Percentiles rank a stretch among this genome's conserved stretches.
Evolutionary conservation across 164 flowering plant species (phyloP).

Genomic region (Berberis thunbergii): DNA sequence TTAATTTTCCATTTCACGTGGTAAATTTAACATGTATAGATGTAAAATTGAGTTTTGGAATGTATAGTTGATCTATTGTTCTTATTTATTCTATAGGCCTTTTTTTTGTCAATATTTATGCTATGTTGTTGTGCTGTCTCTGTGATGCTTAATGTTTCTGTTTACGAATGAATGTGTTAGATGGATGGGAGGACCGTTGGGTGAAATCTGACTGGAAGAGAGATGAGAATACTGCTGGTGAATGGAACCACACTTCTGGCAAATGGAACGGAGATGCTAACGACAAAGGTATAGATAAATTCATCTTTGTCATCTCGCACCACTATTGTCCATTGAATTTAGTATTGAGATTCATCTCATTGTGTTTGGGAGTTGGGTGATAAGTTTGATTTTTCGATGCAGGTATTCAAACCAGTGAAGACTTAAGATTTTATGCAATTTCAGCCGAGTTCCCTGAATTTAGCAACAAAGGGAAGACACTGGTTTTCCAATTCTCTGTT

Average conservation of each 20-base stretch:
- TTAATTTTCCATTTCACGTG: too few relatives aligned
- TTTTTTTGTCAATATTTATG: too few relatives aligned
- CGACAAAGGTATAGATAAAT: constrained; percentile 33
- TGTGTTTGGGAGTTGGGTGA: background rate
- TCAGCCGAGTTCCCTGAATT: constrained; percentile 88
- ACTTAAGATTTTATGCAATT: constrained; percentile 82
- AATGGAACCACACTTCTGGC: constrained; percentile 62
- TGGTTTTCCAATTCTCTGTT: constrained; percentile 88
- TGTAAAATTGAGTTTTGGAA: too few relatives aligned
- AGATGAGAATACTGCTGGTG: constrained; percentile 83
- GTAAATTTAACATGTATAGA: too few relatives aligned
- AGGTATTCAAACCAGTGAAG: constrained; percentile 96
- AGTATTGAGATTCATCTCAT: too few relatives aligned
- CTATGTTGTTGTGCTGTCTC: background rate
- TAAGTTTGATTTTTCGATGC: background rate
- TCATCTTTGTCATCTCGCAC: too few relatives aligned
- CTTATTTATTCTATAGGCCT: background rate
- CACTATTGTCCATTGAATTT: too few relatives aligned
- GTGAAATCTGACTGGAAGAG: constrained; percentile 97
- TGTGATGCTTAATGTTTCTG: background rate
- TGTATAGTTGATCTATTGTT: background rate
- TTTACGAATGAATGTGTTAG: constrained; percentile 18
- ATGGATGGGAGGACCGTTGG: constrained; percentile 92
- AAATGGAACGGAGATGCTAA: constrained; percentile 32
- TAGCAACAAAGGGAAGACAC: constrained; percentile 82